Evolutionary conservation across 1,284 basidiomycete genomes (phyloP).

Genomic region (Pisolithus thermaeus): DNA sequence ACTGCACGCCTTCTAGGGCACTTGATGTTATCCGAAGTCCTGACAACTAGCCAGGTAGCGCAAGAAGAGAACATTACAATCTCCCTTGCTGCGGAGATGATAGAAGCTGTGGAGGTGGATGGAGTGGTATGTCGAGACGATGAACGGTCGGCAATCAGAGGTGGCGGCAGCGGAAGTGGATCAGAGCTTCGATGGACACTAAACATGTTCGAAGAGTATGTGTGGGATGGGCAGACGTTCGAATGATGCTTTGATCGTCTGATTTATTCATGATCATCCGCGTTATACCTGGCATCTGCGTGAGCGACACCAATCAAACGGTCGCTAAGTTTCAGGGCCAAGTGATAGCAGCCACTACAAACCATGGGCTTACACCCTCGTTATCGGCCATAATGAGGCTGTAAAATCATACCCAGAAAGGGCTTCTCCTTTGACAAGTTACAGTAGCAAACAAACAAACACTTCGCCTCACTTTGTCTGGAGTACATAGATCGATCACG

Average conservation of each 20-base stretch:
- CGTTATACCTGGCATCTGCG: too few species aligned
- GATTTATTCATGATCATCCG: neutral
- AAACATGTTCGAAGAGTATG: constrained; percentile 62
- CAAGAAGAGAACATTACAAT: constrained; percentile 64
- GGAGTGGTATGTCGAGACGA: constrained; percentile 76
- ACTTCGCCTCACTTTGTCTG: too few species aligned
- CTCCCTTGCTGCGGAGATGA: constrained; percentile 68
- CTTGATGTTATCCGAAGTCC: constrained; percentile 43
- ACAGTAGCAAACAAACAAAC: neutral
- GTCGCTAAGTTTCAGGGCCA: neutral
- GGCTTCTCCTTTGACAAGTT: neutral
- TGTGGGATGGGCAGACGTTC: constrained; percentile 58
- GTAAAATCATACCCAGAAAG: neutral
- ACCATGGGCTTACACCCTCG: neutral
- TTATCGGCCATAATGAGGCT: neutral
- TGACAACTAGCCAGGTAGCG: constrained; percentile 61
- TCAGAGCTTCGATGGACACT: constrained; percentile 30
- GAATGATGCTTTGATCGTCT: neutral
- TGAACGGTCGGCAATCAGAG: constrained; percentile 36
- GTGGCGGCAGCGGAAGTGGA: constrained; percentile 29
- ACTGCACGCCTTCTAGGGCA: constrained; percentile 54
- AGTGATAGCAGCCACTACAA: neutral
- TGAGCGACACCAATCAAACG: too few species aligned
- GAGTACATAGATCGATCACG: too few species aligned
- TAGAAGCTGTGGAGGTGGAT: constrained; percentile 62